Evolutionary conservation across 192 early-diverging fungal genomes (phyloP).

Genomic region (Coemansia brasiliensis): DNA sequence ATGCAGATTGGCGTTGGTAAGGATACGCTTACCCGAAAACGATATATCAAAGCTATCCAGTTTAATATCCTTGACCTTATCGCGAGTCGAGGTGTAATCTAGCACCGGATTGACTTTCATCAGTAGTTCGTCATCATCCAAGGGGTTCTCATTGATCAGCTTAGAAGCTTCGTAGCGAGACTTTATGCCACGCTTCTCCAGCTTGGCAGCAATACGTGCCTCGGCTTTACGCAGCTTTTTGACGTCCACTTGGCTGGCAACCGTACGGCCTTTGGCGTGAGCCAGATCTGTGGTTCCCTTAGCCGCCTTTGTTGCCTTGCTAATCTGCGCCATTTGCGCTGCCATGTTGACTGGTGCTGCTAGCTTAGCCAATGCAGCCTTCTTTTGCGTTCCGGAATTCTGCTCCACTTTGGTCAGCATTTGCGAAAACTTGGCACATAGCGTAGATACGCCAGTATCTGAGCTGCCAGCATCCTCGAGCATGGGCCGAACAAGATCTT

Average conservation of each 20-base stretch:
- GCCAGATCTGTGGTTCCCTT: conserved; percentile 64
- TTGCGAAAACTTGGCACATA: conserved; percentile 70
- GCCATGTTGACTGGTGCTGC: conserved; percentile 66
- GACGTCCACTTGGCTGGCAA: conserved; percentile 73
- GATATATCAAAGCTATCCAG: conserved; percentile 96
- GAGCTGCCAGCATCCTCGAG: conserved; percentile 69
- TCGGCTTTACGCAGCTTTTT: conserved; percentile 90
- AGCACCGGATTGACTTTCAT: conserved; percentile 91
- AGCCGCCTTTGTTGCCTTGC: conserved; percentile 58
- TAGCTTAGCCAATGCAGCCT: conserved; percentile 44
- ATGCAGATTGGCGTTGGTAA: conserved; percentile 80
- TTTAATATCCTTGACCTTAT: conserved; percentile 93
- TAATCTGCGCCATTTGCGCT: conserved; percentile 68
- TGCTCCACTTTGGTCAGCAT: conserved; percentile 56
- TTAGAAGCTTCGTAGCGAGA: conserved; percentile 75
- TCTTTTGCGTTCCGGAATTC: conserved; percentile 36
- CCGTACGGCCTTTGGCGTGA: conserved; percentile 63
- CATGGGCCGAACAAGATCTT: conserved; percentile 67
- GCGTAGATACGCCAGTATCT: conserved; percentile 59
- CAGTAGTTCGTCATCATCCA: conserved; percentile 68
- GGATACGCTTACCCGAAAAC: conserved; percentile 90
- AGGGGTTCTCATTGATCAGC: conserved; percentile 64
- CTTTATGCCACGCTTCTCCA: conserved; percentile 73
- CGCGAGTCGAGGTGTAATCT: conserved; percentile 74
- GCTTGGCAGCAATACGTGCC: conserved; percentile 87